Evolutionary conservation across 78 protist genomes (phyloP).

Genomic region (Polysphondylium violaceum): DNA sequence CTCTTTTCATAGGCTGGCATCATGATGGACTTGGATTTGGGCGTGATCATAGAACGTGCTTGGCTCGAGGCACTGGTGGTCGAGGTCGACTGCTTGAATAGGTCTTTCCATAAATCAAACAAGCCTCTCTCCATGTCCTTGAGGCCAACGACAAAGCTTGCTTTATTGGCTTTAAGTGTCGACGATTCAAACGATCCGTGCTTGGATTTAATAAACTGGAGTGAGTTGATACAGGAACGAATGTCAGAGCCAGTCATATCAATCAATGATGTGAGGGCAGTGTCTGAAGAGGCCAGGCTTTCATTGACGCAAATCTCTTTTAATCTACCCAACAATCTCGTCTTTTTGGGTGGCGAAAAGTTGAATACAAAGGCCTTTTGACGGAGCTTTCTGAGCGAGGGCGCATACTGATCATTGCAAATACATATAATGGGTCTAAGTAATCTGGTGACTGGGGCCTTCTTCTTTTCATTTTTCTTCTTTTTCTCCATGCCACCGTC

Average conservation of each 20-base stretch:
- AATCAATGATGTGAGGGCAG: constrained; percentile 33
- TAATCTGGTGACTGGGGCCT: not conserved
- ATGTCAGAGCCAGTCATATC: constrained; percentile 74
- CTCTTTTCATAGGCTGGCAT: too few relatives aligned
- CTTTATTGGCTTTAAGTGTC: constrained; percentile 32
- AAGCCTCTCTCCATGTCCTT: constrained; percentile 74
- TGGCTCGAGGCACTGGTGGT: not conserved
- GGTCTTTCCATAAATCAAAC: constrained; percentile 26
- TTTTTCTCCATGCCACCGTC: not conserved
- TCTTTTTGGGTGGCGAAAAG: constrained; percentile 45
- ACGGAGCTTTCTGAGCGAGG: constrained; percentile 70
- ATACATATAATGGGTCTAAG: constrained; percentile 90
- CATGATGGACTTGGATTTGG: not conserved
- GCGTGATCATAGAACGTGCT: not conserved
- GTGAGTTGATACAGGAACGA: constrained; percentile 77
- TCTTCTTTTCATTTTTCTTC: not conserved
- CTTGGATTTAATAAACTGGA: constrained; percentile 74
- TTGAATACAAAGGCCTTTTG: constrained; percentile 71
- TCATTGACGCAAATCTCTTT: constrained; percentile 70
- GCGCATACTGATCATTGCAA: constrained; percentile 87
- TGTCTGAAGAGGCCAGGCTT: constrained; percentile 11
- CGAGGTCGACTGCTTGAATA: constrained; percentile 16
- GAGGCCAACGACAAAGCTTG: constrained; percentile 34
- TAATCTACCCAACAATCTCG: constrained; percentile 38
- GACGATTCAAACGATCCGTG: not conserved